Base-by-base conservation (phyloP, 2,329 filamentous ascomycete genomes). In the Aspergillus sp. region DNA sequence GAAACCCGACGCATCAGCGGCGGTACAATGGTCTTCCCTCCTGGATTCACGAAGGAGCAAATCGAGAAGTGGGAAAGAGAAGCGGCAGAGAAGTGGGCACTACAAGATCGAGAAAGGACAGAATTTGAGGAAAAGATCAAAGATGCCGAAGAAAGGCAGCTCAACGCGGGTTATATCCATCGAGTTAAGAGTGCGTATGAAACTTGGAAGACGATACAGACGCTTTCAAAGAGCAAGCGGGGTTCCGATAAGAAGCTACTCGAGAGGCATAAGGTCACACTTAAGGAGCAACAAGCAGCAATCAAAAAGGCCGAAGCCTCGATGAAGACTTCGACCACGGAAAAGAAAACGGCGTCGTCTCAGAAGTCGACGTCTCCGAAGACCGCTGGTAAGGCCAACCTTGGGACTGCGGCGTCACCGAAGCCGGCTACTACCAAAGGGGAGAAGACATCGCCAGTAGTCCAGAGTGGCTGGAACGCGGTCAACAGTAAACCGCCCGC, bases 21-120 rank as follows among this genome's bases (percentile, higher is more conserved):
- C 4, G 53, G 55, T 2, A 54, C 58, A 15, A 63, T 67, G 43
- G 57, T 63, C 8, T 69, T 60, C 28, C 68, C 68, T 22, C n/a
- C 60, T n/a, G 55, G 56, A 8, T 46, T 67, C 6, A 41, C 64
- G 4, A 11, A 45, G 23, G 65, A 64, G 19, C 41, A n/a, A 11
- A 48, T 69, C 9, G 52, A 62, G 13, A 47, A 64, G 28, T 31
- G 53, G 19, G 22, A 55, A 31, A 50, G 52, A 31, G 65, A 70
- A 46, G 64, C 64, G 17, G 49, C 57, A n/a, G 50, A 63, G 51
- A 62, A 68, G 48, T 3, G 48, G 1, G 34, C 61, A 30, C 63
- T 60, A 28, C 28, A 60, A 8, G 51, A 66, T 11, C 54, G 47
- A n/a, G 60, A 65, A 19, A 57, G 41, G 22, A 41, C 58, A 5